These are phyloP conservation scores for Lecanicillium sp. DNA, from an alignment of 2,329 filamentous ascomycete genomes.

Conservation along the genomic window DNA sequence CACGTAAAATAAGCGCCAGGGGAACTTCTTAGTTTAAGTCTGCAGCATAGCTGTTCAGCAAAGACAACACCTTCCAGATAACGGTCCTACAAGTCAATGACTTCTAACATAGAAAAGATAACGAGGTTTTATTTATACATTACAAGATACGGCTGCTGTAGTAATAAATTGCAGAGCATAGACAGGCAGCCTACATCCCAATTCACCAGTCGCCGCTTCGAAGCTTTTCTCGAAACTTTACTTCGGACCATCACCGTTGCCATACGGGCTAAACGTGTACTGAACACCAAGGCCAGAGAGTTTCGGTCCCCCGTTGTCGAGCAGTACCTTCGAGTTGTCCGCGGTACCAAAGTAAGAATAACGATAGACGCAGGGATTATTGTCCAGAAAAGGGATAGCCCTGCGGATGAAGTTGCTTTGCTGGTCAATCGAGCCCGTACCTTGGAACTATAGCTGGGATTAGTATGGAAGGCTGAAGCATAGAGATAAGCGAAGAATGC, in stretches of 20 bases:
- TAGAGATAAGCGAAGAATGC: neutral
- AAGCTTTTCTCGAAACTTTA: no score
- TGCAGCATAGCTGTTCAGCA: no score
- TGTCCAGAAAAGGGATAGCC: slow-evolving; percentile 39
- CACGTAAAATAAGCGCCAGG: no score
- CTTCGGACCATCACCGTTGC: slow-evolving; percentile 9
- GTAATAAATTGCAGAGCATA: no score
- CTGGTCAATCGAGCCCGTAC: slow-evolving; percentile 32
- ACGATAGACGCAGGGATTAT: slow-evolving; percentile 29
- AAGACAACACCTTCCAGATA: no score
- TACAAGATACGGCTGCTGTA: no score
- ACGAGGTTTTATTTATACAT: no score
- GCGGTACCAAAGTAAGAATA: slow-evolving; percentile 32
- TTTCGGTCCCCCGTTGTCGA: slow-evolving; percentile 10
- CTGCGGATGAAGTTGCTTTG: slow-evolving; percentile 33
- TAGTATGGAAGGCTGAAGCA: neutral
- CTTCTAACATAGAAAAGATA: no score
- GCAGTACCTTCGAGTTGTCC: slow-evolving; percentile 17
- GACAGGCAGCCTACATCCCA: no score
- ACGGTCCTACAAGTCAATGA: no score
- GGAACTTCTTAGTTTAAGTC: no score
- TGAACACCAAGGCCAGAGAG: slow-evolving; percentile 9
- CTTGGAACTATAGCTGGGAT: slow-evolving; percentile 12
- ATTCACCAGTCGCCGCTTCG: no score
- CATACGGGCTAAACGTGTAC: slow-evolving; percentile 13